These are phyloP conservation scores for Coprinopsis marcescibilis DNA, from an alignment of 768 basidiomycete species.

Conservation along the genomic window DNA sequence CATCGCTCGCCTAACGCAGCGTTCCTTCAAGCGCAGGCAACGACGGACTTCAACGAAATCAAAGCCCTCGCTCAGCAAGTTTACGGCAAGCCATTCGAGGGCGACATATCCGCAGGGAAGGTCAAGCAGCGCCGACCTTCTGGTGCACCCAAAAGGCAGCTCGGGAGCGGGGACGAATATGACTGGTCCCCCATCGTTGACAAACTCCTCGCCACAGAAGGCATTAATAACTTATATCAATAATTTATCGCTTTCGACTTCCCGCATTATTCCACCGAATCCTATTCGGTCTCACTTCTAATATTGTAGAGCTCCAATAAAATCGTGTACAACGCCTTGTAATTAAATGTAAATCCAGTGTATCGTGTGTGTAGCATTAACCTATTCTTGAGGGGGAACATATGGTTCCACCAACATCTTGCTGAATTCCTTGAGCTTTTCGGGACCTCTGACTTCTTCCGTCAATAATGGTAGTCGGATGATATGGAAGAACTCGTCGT, in stretches of 20 bases:
- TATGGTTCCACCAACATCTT: slow-evolving; percentile 87
- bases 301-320: not conserved
- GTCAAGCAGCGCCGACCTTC: slow-evolving; percentile 8
- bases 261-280: not conserved
- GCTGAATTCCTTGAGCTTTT: slow-evolving; percentile 90
- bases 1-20: slow-evolving; percentile 60
- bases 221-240: not conserved
- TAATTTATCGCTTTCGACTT: not conserved
- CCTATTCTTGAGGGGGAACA: slow-evolving; percentile 44
- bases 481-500: slow-evolving; percentile 98
- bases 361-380: not conserved
- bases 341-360: not conserved
- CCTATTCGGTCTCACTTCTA: not conserved
- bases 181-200: slow-evolving; percentile 40
- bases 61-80: slow-evolving; percentile 56
- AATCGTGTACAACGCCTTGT: not conserved
- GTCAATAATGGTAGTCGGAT: slow-evolving; percentile 88
- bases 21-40: slow-evolving; percentile 76
- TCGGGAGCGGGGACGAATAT: slow-evolving; percentile 36
- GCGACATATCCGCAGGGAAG: slow-evolving; percentile 20
- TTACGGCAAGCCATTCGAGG: slow-evolving; percentile 36
- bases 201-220: slow-evolving; percentile 17
- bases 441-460: slow-evolving; percentile 93
- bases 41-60: slow-evolving; percentile 64
- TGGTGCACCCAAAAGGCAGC: slow-evolving; percentile 17